phyloP scores from a whole-genome alignment of 768 basidiomycete species.

The Russula foetens region DNA sequence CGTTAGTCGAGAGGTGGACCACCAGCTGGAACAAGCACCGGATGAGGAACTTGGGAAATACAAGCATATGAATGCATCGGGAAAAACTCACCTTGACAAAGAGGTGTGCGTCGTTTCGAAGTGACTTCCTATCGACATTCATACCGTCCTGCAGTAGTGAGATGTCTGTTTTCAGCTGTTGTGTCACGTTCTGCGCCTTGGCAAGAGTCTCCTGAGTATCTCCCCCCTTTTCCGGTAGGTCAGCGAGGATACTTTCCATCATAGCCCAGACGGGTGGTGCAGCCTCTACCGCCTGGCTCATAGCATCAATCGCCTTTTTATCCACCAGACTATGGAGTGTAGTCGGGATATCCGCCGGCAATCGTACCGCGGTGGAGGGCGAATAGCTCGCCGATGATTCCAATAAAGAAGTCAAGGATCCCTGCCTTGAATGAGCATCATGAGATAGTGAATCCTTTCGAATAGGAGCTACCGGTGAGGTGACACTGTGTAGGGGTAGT shows the following conservation, averaged over 20 bases:
- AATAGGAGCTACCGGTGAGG: background rate
- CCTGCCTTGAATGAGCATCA: conserved; percentile 35
- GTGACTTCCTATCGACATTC: conserved; percentile 46
- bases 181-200: conserved; percentile 57
- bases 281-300: conserved; percentile 69
- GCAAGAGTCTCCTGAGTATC: conserved; percentile 49
- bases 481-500: conserved; percentile 3
- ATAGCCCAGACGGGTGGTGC: conserved; percentile 79
- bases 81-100: conserved; percentile 66
- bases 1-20: conserved; percentile 63
- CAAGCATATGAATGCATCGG: background rate
- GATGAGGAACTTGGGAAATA: background rate
- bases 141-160: conserved; percentile 48
- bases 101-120: conserved; percentile 69
- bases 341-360: conserved; percentile 40
- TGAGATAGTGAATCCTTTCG: conserved; percentile 3
- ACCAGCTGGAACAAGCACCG: conserved; percentile 43
- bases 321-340: conserved; percentile 60
- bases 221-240: conserved; percentile 33
- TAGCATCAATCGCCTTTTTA: conserved; percentile 69
- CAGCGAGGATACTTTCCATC: conserved; percentile 59
- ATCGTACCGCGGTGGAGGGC: conserved; percentile 33
- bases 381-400: conserved; percentile 32
- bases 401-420: conserved; percentile 36
- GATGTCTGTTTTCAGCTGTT: conserved; percentile 51